Evolutionary conservation across 2,329 filamentous ascomycete species (phyloP), one percentile per base, ranked within the genome.

Genomic region (Pseudogymnoascus sp.): DNA sequence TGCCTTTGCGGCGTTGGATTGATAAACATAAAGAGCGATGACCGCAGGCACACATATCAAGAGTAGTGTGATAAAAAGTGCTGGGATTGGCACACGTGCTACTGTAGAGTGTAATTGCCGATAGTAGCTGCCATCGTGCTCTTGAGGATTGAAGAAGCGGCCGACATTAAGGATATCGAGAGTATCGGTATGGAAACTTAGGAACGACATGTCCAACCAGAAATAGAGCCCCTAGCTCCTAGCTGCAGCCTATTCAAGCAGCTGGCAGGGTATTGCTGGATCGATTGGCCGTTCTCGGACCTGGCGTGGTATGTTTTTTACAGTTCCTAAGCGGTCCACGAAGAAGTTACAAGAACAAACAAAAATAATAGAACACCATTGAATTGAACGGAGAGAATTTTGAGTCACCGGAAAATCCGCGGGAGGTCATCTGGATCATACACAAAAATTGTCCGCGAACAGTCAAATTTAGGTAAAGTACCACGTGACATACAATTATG

Each of bases 11-110:
- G 71, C 67, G 61, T 72, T 70, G 60, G 66, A 66, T 65, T 73
- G 71, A 67, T 73, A 74, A 54, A 73, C 67, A 21, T 69, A 64
- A 8, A 74, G 69, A 34, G 70, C 69, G 45, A 74, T 67, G 61
- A 74, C 68, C 16, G 70, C 71, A 29, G 69, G 70, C 62, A 71
- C 66, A 65, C 72, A 73, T 45, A 74, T 68, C 54, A 67, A 65
- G 31, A 73, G 63, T 45, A 73, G 67, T 5, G 71, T 69, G 11
- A 72, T 36, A 45, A 73, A 66, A 60, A 73, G 73, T 42, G 69
- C 71, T 12, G 66, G 65, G 1, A 71, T 73, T 4, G 73, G 72
- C 60, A 74, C 66, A 42, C 66, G 61, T 21, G 69, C 66, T n/a
- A 73, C 64, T 59, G 64, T 62, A 7, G 70, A 66, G 60, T 68